A percentile compares a stretch with the other conserved stretches of the same genome.
phyloP scores from a whole-genome alignment of 202 grass and related monocot genomes.

The Digitaria exilis region DNA sequence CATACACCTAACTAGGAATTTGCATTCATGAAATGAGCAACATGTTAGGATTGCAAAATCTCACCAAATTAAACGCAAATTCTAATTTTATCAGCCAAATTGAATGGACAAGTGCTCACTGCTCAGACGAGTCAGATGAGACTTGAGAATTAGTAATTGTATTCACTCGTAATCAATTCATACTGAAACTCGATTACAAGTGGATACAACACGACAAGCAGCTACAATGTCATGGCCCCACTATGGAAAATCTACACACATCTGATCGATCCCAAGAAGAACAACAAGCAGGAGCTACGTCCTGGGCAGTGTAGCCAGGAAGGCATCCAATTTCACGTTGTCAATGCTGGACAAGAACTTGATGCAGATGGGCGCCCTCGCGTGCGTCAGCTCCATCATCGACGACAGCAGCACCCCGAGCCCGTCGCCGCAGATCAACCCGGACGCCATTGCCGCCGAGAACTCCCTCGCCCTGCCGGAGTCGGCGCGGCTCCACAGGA shows the following conservation, averaged over 20 bases:
- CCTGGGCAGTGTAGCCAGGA: conserved; percentile 22
- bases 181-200: neutral
- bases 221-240: neutral
- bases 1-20: no score
- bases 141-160: neutral
- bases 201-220: neutral
- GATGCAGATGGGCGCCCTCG: conserved; percentile 37
- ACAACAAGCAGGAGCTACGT: neutral
- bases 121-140: no score
- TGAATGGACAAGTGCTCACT: no score
- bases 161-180: neutral
- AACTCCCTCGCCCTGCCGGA: neutral
- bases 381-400: conserved; percentile 1
- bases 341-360: conserved; percentile 36
- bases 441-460: conserved; percentile 35
- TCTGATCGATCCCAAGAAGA: neutral
- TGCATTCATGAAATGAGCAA: no score
- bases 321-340: conserved; percentile 38
- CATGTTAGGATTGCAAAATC: no score
- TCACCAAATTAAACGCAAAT: no score
- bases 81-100: no score
- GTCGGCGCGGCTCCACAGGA: conserved; percentile 1
- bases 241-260: neutral
- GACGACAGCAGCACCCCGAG: conserved; percentile 25
- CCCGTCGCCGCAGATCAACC: conserved; percentile 46